Conservation (phyloP, 345 rosid genomes). For the Acer saccharum region DNA sequence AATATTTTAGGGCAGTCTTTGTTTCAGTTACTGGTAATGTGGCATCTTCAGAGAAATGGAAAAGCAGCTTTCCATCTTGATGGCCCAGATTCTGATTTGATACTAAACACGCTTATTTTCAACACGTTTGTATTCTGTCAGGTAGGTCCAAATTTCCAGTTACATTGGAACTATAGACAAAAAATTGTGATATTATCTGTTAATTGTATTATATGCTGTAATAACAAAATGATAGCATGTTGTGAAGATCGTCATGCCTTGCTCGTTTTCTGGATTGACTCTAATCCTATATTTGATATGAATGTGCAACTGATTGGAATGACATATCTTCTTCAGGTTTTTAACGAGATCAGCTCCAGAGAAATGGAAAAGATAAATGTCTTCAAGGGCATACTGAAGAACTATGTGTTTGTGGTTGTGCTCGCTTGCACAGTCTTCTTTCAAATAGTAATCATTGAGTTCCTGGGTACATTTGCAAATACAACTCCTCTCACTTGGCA, state of each 20-base stretch:
- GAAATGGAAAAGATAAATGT: constrained; percentile 78
- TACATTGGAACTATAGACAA: neutral
- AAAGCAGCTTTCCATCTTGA: constrained; percentile 47
- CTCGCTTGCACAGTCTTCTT: constrained; percentile 59
- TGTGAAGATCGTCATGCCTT: neutral
- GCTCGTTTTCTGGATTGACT: neutral
- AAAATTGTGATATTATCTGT: neutral
- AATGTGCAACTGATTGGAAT: constrained; percentile 5
- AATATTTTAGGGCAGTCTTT: constrained; percentile 88
- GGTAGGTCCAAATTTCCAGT: constrained; percentile 41
- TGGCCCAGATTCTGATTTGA: constrained; percentile 56
- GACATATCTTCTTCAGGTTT: constrained; percentile 43
- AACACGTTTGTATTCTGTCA: constrained; percentile 89
- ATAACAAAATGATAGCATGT: neutral
- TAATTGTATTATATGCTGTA: neutral
- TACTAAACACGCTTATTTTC: constrained; percentile 76
- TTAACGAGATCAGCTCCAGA: constrained; percentile 81
- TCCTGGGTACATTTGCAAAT: constrained; percentile 70
- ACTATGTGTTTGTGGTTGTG: constrained; percentile 60
- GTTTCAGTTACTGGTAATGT: constrained; percentile 70
- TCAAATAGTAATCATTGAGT: constrained; percentile 68
- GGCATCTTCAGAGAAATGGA: constrained; percentile 71
- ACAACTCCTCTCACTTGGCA: constrained; percentile 66
- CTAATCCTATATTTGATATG: constrained; percentile 14
- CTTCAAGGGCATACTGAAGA: constrained; percentile 65